phyloP scores from a whole-genome alignment of 1,139 yeast genomes.

The Barnettozyma hawaiiensis region DNA sequence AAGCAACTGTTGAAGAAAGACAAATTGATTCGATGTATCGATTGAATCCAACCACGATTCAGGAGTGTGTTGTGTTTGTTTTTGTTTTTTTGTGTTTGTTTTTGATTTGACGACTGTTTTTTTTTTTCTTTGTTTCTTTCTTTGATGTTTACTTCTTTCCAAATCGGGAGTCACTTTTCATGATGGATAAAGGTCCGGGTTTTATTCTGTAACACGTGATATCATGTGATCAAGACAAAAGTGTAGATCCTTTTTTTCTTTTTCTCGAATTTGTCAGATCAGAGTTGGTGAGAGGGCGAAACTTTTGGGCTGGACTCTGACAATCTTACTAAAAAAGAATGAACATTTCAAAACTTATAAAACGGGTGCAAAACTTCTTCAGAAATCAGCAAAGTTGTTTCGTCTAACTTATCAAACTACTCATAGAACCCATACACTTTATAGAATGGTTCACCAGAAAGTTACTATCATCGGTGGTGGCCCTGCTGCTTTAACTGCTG shows the following conservation, averaged over 20 bases:
- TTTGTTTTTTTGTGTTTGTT: slow-evolving; percentile 1
- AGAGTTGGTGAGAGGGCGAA: neutral
- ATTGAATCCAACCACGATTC: neutral
- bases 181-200: no score
- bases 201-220: neutral
- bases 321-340: neutral
- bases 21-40: neutral
- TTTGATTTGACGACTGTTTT: slow-evolving; percentile 1
- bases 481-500: slow-evolving; percentile 99
- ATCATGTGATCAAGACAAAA: no score
- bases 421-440: neutral
- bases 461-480: slow-evolving; percentile 96
- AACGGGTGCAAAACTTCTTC: neutral
- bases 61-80: neutral
- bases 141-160: slow-evolving; percentile 10
- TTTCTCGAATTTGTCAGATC: slow-evolving; percentile 1
- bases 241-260: neutral
- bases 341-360: neutral
- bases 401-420: neutral
- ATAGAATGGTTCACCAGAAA: slow-evolving; percentile 74
- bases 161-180: neutral
- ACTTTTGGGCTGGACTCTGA: neutral
- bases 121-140: no score
- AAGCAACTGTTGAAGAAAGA: neutral
- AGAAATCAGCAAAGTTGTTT: slow-evolving; percentile 2